Conservation (phyloP, 2,329 filamentous ascomycete genomes). For the Monosporascus sp. region DNA sequence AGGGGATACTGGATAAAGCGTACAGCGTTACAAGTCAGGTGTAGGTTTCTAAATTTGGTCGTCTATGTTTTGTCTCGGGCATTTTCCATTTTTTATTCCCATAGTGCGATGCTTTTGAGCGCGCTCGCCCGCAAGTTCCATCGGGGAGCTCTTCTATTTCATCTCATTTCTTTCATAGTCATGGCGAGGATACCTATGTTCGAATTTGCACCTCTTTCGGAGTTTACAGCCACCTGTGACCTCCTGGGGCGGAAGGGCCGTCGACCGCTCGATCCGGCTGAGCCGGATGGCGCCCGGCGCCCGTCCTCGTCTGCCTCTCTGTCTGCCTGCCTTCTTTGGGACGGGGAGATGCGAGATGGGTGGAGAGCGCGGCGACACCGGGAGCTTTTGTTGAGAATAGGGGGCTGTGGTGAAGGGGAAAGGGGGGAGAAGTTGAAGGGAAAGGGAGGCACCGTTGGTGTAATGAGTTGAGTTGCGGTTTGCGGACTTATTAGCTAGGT, state of each 20-base stretch:
- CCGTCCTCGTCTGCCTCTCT: neutral
- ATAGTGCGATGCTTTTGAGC: neutral
- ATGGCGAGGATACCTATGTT: too few species aligned
- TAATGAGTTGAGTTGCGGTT: too few species aligned
- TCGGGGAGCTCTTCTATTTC: too few species aligned
- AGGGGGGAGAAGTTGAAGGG: too few species aligned
- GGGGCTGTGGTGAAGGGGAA: too few species aligned
- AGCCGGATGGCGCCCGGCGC: neutral
- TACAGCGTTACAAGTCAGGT: constrained; percentile 2
- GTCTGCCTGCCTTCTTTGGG: neutral
- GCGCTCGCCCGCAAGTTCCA: too few species aligned
- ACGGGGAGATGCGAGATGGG: neutral
- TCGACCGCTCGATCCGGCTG: neutral
- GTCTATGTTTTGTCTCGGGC: neutral
- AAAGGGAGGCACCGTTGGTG: too few species aligned
- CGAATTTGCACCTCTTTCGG: too few species aligned
- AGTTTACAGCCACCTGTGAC: too few species aligned
- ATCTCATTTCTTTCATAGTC: too few species aligned
- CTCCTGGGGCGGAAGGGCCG: neutral
- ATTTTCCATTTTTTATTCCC: neutral
- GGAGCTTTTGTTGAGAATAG: too few species aligned
- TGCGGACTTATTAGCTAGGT: too few species aligned
- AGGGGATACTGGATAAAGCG: constrained; percentile 25
- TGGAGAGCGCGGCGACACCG: constrained; percentile 8
- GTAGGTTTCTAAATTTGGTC: neutral